Conservation (phyloP, 2,329 filamentous ascomycete genomes). For the Pseudogymnoascus sp. region DNA sequence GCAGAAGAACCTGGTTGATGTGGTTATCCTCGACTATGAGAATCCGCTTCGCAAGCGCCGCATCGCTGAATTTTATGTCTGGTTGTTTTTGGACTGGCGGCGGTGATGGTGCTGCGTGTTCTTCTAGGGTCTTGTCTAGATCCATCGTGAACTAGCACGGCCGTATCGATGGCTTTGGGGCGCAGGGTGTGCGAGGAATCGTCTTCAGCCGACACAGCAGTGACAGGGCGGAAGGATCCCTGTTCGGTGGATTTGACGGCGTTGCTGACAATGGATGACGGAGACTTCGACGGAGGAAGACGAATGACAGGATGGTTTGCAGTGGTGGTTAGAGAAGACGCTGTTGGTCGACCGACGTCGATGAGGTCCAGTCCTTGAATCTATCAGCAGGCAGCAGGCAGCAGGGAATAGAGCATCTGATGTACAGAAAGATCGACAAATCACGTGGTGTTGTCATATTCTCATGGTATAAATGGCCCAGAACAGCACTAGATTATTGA, state of each 20-base stretch:
- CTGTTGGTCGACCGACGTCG: neutral
- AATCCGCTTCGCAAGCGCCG: slow-evolving; percentile 34
- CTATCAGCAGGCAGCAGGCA: too few species aligned
- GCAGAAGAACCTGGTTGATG: slow-evolving; percentile 36
- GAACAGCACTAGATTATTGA: neutral
- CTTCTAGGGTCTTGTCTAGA: slow-evolving; percentile 29
- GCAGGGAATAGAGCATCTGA: neutral
- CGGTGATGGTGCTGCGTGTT: slow-evolving; percentile 13
- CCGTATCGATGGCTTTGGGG: slow-evolving; percentile 45
- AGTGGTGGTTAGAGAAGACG: neutral
- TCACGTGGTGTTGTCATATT: neutral
- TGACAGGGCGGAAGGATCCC: slow-evolving; percentile 41
- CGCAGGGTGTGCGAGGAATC: slow-evolving; percentile 37
- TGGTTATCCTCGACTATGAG: slow-evolving; percentile 36
- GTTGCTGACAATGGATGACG: slow-evolving; percentile 41
- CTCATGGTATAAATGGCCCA: neutral
- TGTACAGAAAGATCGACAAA: neutral
- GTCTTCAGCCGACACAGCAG: slow-evolving; percentile 34
- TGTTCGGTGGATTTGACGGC: slow-evolving; percentile 53
- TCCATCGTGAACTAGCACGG: slow-evolving; percentile 43
- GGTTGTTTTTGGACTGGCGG: slow-evolving; percentile 13
- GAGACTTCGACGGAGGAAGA: neutral
- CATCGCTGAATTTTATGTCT: slow-evolving; percentile 27
- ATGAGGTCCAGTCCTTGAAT: neutral
- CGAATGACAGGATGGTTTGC: neutral